Evolutionary conservation across 495 filamentous ascomycete genomes (phyloP).

Genomic region (Penicillium egyptiacum): DNA sequence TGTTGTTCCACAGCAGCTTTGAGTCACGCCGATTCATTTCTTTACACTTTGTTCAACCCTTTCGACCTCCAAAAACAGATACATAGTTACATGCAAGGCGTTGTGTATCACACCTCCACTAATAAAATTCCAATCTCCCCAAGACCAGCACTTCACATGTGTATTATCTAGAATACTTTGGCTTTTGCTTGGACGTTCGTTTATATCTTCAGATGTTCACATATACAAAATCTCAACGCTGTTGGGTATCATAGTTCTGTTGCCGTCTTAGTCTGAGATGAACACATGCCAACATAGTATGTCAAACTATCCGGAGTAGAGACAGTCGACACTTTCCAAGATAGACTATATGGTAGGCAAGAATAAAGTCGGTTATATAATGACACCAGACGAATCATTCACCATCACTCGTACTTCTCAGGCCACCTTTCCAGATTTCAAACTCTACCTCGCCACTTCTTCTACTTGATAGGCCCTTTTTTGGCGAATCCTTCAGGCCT

Average conservation of each 20-base stretch:
- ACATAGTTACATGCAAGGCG: neutral
- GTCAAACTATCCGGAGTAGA: neutral
- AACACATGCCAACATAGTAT: neutral
- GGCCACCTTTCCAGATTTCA: constrained; percentile 52
- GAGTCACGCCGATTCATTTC: neutral
- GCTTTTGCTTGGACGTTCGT: neutral
- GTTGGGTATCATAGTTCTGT: neutral
- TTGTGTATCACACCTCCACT: neutral
- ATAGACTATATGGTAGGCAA: neutral
- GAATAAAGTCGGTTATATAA: neutral
- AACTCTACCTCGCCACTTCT: constrained; percentile 43
- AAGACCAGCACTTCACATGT: neutral
- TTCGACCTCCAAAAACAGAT: neutral
- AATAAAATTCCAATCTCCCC: neutral
- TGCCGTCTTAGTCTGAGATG: neutral
- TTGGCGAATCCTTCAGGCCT: constrained; percentile 14
- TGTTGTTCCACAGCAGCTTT: neutral
- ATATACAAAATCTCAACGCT: neutral
- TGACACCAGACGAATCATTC: constrained; percentile 7
- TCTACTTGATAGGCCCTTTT: neutral
- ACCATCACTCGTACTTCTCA: constrained; percentile 25
- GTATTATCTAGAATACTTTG: neutral
- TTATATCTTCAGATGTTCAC: neutral
- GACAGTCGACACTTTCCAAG: neutral
- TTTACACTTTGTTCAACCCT: too few relatives aligned